phyloP scores from a whole-genome alignment of 495 filamentous ascomycete genomes.

The Penicillium atrosanguineum region DNA sequence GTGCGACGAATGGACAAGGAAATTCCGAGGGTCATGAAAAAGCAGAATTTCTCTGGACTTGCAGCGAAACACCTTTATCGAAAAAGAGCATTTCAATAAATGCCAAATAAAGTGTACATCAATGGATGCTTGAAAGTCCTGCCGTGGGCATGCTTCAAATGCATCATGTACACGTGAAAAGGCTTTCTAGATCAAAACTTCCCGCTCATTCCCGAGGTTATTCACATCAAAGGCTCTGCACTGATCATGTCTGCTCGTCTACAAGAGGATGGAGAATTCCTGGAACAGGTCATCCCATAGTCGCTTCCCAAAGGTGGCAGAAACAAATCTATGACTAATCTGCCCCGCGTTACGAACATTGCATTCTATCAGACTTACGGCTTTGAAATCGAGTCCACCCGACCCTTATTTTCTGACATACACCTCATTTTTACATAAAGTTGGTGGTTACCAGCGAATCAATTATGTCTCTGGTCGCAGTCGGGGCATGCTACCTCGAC shows the following conservation, averaged over 20 bases:
- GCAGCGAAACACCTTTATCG: background rate
- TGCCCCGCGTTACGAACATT: background rate
- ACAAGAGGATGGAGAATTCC: background rate
- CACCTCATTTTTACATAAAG: background rate
- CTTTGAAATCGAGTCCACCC: background rate
- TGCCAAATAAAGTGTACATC: background rate
- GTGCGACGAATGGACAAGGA: background rate
- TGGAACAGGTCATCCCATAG: too few relatives aligned
- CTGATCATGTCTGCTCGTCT: background rate
- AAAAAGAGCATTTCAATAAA: background rate
- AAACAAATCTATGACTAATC: constrained; percentile 10
- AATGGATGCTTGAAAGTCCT: background rate
- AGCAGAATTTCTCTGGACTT: background rate
- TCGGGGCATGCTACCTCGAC: constrained; percentile 67
- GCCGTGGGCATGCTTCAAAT: background rate
- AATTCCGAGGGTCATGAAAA: background rate
- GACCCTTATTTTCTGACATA: background rate
- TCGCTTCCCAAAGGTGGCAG: background rate
- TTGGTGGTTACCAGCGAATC: background rate
- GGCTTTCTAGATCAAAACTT: too few relatives aligned
- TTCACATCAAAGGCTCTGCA: background rate
- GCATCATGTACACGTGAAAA: background rate
- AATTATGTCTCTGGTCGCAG: constrained; percentile 51
- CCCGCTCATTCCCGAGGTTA: background rate
- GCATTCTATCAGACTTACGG: background rate